These are phyloP conservation scores for Botrytis galanthina DNA, from an alignment of 2,329 filamentous ascomycete genomes.

Conservation along the genomic window DNA sequence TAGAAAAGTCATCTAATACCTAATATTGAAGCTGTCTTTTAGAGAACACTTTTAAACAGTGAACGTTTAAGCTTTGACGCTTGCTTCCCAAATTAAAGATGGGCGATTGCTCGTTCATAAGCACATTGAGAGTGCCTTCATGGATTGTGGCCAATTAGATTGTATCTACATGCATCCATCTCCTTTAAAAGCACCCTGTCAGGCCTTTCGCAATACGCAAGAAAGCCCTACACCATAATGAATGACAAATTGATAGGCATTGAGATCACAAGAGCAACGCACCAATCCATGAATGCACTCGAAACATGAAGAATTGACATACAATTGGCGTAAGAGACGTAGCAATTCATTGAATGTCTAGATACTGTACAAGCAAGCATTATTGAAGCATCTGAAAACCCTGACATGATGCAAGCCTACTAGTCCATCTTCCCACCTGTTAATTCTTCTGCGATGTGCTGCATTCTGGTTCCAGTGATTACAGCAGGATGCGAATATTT, in stretches of 20 bases:
- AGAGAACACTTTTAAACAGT: neutral
- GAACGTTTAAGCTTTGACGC: neutral
- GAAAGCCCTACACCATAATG: neutral
- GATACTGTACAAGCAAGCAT: neutral
- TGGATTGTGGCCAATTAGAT: neutral
- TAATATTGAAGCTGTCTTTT: neutral
- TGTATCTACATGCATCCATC: neutral
- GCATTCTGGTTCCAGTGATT: slow-evolving; percentile 56
- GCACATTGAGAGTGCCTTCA: neutral
- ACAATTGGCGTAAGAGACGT: neutral
- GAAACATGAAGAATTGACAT: neutral
- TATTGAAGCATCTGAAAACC: neutral
- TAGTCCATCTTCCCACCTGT: slow-evolving; percentile 61
- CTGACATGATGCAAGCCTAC: slow-evolving; percentile 5
- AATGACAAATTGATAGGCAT: neutral
- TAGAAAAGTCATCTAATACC: neutral
- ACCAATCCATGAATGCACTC: neutral
- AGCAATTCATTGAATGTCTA: neutral
- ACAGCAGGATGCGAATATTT: slow-evolving; percentile 33
- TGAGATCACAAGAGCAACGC: neutral
- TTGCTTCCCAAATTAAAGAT: neutral
- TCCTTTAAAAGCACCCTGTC: neutral
- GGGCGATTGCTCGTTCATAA: neutral
- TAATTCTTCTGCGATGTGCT: slow-evolving; percentile 63
- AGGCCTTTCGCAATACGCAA: neutral